phyloP scores from a whole-genome alignment of 306 rosid species.

The Neltuma alba region DNA sequence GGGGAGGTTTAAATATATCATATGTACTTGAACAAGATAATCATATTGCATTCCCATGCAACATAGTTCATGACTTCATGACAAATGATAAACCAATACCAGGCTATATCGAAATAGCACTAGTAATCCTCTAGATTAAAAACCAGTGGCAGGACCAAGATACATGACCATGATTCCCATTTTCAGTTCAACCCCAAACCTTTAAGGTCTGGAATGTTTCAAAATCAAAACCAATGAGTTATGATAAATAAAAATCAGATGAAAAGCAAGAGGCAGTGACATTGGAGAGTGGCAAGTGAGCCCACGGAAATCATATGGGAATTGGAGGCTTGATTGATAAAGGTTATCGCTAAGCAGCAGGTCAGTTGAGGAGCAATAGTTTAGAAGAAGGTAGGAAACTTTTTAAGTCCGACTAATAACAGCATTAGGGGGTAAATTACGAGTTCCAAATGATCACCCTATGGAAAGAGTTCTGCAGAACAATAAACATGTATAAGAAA shows the following conservation, averaged over 20 bases:
- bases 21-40: neutral
- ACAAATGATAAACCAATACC: constrained; percentile 22
- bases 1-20: neutral
- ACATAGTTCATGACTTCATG: constrained; percentile 15
- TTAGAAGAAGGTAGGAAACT: constrained; percentile 33
- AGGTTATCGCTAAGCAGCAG: constrained; percentile 11
- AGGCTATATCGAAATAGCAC: neutral
- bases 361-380: constrained; percentile 16
- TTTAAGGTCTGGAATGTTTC: neutral
- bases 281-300: constrained; percentile 17
- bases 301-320: neutral
- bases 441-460: constrained; percentile 1
- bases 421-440: neutral
- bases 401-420: constrained; percentile 20
- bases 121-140: constrained; percentile 17
- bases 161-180: constrained; percentile 19
- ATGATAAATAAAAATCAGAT: constrained; percentile 11
- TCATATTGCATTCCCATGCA: neutral
- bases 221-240: neutral
- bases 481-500: constrained; percentile 12
- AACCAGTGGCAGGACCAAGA: constrained; percentile 29
- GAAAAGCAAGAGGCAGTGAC: neutral
- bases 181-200: constrained; percentile 23
- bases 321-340: constrained; percentile 5
- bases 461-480: constrained; percentile 19